phyloP scores from a whole-genome alignment of 345 rosid species.

The Hibiscus mutabilis region DNA sequence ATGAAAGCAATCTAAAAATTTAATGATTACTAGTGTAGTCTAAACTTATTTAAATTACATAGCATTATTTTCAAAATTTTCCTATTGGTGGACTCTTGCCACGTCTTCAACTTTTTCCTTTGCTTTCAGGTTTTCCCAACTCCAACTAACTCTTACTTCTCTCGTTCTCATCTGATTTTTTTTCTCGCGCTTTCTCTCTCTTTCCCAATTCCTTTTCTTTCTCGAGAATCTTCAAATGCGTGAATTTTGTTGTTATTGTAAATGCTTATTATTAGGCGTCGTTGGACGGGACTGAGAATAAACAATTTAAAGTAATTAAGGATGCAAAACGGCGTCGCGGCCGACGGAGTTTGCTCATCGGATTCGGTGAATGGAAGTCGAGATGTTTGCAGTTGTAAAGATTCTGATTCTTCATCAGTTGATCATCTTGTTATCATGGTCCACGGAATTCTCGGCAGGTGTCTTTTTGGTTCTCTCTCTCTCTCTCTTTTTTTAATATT shows the following conservation, averaged over 20 bases:
- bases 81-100: background rate
- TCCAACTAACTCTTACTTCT: background rate
- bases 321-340: slow-evolving; percentile 25
- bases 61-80: background rate
- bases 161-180: background rate
- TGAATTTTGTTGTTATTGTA: background rate
- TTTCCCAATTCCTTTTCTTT: slow-evolving; percentile 4
- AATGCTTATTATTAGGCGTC: background rate
- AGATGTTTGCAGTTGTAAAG: slow-evolving; percentile 65
- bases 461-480: background rate
- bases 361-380: slow-evolving; percentile 61
- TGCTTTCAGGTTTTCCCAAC: background rate
- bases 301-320: background rate
- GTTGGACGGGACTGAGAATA: background rate
- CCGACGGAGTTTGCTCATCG: slow-evolving; percentile 54
- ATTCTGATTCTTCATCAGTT: slow-evolving; percentile 55
- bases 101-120: background rate
- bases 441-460: slow-evolving; percentile 96
- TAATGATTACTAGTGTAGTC: too few species aligned
- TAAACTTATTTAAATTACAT: too few species aligned
- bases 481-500: background rate
- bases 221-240: background rate
- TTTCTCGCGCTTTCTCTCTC: slow-evolving; percentile 7
- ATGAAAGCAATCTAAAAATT: too few species aligned
- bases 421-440: slow-evolving; percentile 97